phyloP scores from a whole-genome alignment of 169 alveolate species.

The Eimeria brunetti region DNA sequence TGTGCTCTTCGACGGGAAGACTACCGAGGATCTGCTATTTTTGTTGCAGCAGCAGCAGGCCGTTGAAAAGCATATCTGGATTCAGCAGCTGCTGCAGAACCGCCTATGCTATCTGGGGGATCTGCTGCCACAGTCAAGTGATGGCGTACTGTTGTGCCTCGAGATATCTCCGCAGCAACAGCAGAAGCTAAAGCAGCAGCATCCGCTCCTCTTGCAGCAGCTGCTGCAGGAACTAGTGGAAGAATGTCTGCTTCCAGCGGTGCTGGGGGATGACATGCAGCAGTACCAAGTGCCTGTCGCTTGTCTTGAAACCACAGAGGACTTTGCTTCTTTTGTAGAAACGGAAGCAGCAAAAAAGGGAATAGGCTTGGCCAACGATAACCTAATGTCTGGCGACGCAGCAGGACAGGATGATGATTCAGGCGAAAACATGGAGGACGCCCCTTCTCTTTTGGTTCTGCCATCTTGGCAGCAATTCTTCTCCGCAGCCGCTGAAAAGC shows the following conservation, averaged over 20 bases:
- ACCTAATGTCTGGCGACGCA: neutral
- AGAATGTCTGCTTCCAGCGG: conserved; percentile 46
- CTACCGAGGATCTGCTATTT: conserved; percentile 22
- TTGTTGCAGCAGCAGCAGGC: conserved; percentile 14
- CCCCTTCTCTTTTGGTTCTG: conserved; percentile 15
- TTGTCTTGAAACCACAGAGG: conserved; percentile 35
- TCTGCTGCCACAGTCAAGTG: conserved; percentile 14
- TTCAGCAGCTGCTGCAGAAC: conserved; percentile 57
- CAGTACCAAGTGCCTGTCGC: conserved; percentile 43
- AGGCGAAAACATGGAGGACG: conserved; percentile 16
- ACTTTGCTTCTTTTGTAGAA: conserved; percentile 7
- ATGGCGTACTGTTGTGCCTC: conserved; percentile 40
- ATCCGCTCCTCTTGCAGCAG: conserved; percentile 27
- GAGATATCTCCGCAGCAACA: conserved; percentile 40
- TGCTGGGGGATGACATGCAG: conserved; percentile 42
- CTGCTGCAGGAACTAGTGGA: conserved; percentile 39
- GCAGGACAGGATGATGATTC: neutral
- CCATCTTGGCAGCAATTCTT: conserved; percentile 65
- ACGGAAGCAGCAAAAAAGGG: conserved; percentile 18
- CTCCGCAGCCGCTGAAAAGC: conserved; percentile 43
- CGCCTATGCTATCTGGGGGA: conserved; percentile 29
- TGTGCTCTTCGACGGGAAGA: conserved; percentile 57
- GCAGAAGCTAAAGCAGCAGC: conserved; percentile 16
- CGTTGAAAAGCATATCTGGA: conserved; percentile 26
- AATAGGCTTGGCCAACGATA: neutral